Base-by-base conservation (phyloP, 352 stramenopile species). In the Pythium vanterpoolii region DNA sequence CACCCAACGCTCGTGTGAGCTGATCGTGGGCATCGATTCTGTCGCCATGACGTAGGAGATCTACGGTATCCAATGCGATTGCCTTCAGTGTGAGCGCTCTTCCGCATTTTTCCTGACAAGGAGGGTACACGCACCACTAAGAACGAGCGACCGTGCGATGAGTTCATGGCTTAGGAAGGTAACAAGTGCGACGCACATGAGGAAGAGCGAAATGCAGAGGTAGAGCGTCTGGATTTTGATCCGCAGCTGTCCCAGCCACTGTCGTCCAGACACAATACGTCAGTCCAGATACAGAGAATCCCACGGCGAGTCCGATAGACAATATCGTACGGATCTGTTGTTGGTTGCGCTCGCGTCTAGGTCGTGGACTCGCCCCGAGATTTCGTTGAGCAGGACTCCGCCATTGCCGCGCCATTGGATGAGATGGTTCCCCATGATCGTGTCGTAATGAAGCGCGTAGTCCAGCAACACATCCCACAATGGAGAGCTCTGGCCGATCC, bases 151-250 rank as follows among this genome's bases (percentile, higher is more conserved):
- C 2, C 92, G 77, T 63, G 92, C 82, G 74, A 98, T 90, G 31
- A 90, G 98, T 68, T 98, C 91, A 46, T 88, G 77, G 5, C 98
- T 73, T 23, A 96, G 95, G 68, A 98, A 98, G 26, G 76, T 84
- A 5, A 98, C 83, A 1, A 98, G 62, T n/a, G 89, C 95, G 1
- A 92, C 97, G 26, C 88, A 90, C 51, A 93, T 86, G 68, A 98
- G 98, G 73, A 98, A 98, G 6, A 98, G 76, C 62, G 98, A 97
- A 28, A 96, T 60, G 19, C 90, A 96, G 34, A 93, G 90, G 54
- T 95, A 78, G 18, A 98, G 46, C 40, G 98, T 85, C 23, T 83
- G 81, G 24, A 98, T 55, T 77, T 98, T 98, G 70, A 91, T 83
- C 24, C 76, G 71, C 9, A 78, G 53, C 13, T 77, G 57, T 47